These are phyloP conservation scores for Hebeloma cylindrosporum DNA, from an alignment of 768 basidiomycete species.

Conservation along the genomic window DNA sequence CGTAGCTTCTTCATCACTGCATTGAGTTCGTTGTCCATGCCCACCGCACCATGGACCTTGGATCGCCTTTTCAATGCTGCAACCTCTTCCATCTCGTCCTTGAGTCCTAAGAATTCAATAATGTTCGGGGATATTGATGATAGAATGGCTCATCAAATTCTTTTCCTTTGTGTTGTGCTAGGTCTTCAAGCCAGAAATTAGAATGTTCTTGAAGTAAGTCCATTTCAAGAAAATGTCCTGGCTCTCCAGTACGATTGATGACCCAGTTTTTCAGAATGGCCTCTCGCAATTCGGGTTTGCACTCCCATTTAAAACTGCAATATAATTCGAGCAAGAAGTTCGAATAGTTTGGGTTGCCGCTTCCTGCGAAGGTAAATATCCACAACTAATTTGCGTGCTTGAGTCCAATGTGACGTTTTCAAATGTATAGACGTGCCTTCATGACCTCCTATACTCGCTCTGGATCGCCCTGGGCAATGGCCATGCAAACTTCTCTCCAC, in stretches of 20 bases:
- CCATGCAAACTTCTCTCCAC: neutral
- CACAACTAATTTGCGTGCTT: too few relatives aligned
- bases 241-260: conserved; percentile 22
- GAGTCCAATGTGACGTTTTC: too few relatives aligned
- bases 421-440: neutral
- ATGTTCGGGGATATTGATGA: conserved; percentile 27
- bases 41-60: conserved; percentile 12
- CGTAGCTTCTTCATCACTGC: conserved; percentile 8
- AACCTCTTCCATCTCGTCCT: conserved; percentile 19
- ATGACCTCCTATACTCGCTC: neutral
- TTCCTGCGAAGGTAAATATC: conserved; percentile 8
- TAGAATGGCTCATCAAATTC: conserved; percentile 23
- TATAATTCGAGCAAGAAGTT: neutral
- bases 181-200: conserved; percentile 22
- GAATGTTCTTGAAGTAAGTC: conserved; percentile 27
- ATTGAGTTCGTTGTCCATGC: conserved; percentile 13
- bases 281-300: conserved; percentile 8
- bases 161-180: conserved; percentile 17
- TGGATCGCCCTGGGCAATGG: neutral
- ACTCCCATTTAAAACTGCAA: neutral
- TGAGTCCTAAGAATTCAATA: conserved; percentile 19
- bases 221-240: conserved; percentile 16
- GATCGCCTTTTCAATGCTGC: conserved; percentile 15
- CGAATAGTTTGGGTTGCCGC: neutral
- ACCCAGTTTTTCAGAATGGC: conserved; percentile 24